Evolutionary conservation across 169 alveolate genomes (phyloP).

Genomic region (Babesia gibsoni): DNA sequence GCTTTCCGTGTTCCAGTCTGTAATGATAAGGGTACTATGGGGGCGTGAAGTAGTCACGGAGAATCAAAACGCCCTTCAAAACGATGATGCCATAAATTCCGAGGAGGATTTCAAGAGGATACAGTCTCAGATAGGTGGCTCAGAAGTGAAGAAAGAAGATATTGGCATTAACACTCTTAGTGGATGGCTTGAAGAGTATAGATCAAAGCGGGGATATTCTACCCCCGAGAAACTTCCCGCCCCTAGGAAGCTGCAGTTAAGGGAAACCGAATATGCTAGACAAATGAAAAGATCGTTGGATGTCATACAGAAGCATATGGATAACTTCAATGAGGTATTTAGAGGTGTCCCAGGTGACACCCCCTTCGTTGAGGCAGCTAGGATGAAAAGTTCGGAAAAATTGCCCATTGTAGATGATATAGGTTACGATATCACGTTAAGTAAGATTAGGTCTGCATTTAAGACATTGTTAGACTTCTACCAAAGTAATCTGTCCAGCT

Average conservation of each 20-base stretch:
- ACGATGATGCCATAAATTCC: background rate
- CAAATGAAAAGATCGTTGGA: conserved; percentile 1
- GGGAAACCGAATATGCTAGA: conserved; percentile 19
- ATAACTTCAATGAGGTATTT: conserved; percentile 15
- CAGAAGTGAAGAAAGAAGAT: conserved; percentile 6
- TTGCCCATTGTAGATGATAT: background rate
- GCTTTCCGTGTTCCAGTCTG: conserved; percentile 57
- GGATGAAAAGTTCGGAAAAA: background rate
- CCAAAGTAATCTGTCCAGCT: conserved; percentile 4
- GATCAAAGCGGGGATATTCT: background rate
- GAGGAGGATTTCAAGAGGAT: background rate
- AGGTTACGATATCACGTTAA: conserved; percentile 5
- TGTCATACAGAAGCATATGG: conserved; percentile 3
- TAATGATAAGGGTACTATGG: conserved; percentile 48
- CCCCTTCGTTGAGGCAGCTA: conserved; percentile 15
- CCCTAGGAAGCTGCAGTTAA: conserved; percentile 9
- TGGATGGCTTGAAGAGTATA: conserved; percentile 45
- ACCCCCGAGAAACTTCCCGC: background rate
- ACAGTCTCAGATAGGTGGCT: background rate
- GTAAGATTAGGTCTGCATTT: conserved; percentile 1
- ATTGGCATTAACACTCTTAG: conserved; percentile 16
- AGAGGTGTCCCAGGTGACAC: conserved; percentile 18
- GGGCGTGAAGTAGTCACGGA: conserved; percentile 33
- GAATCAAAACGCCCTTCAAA: background rate
- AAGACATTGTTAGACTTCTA: conserved; percentile 35